Evolutionary conservation across 257 asterid genomes (phyloP).

Genomic region (Lycium ferocissimum): DNA sequence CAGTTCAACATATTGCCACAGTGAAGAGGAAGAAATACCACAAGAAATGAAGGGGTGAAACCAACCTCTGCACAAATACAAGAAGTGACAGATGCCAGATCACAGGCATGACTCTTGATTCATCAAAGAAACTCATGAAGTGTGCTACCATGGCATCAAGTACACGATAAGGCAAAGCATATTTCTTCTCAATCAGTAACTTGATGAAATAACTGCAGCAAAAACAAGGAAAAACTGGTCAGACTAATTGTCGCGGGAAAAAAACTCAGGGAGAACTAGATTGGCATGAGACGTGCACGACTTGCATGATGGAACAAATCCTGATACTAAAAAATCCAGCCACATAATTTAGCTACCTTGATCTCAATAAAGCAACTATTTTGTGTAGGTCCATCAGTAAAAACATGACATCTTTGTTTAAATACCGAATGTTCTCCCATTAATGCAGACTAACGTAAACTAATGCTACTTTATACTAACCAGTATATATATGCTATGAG

Average conservation of each 20-base stretch:
- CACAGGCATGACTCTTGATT: constrained; percentile 89
- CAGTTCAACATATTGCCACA: background rate
- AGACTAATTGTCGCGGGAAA: background rate
- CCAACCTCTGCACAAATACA: constrained; percentile 90
- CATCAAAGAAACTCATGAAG: constrained; percentile 79
- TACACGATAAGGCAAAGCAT: constrained; percentile 95
- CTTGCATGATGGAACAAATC: constrained; percentile 1
- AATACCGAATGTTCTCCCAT: background rate
- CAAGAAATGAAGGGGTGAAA: constrained; percentile 23
- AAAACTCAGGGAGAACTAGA: background rate
- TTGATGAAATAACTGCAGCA: constrained; percentile 83
- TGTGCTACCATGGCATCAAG: constrained; percentile 93
- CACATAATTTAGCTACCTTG: constrained; percentile 9
- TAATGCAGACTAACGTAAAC: constrained; percentile 3
- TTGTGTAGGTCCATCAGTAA: background rate
- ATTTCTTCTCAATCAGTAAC: constrained; percentile 89
- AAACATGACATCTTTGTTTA: background rate
- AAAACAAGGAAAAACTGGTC: background rate
- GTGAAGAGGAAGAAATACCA: constrained; percentile 15
- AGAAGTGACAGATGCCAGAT: constrained; percentile 99
- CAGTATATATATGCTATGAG: background rate
- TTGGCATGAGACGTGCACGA: background rate
- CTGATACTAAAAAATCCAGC: background rate
- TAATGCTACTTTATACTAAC: background rate
- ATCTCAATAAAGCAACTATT: background rate